Conservation (phyloP, 305 asterid genomes). For the Caryopteris hybrid region DNA sequence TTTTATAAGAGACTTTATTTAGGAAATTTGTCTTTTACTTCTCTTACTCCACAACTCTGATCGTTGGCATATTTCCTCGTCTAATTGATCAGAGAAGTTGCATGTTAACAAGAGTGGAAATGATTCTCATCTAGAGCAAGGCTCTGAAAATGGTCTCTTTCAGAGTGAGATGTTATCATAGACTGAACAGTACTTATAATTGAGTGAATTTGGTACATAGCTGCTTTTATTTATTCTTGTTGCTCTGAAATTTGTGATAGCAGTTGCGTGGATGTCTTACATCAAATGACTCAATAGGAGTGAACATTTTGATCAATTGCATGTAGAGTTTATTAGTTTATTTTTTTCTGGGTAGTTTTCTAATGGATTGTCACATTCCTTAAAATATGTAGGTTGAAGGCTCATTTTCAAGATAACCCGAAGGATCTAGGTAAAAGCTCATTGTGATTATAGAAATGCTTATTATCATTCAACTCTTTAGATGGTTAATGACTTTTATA, state of each 20-base stretch:
- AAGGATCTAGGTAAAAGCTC: slow-evolving; percentile 69
- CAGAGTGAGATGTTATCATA: not conserved
- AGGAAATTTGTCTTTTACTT: too few species aligned
- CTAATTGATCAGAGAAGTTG: not conserved
- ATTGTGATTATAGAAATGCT: not conserved
- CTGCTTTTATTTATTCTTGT: not conserved
- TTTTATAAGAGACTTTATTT: not conserved
- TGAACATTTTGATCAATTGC: not conserved
- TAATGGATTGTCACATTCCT: slow-evolving; percentile 5
- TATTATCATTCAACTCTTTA: not conserved
- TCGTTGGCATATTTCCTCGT: not conserved
- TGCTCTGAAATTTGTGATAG: not conserved
- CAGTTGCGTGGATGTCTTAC: not conserved
- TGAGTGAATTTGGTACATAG: not conserved
- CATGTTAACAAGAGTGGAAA: not conserved
- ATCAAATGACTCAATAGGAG: not conserved
- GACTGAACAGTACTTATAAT: too few species aligned
- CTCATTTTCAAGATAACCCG: slow-evolving; percentile 93
- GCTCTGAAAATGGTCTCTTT: not conserved
- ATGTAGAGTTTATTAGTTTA: not conserved
- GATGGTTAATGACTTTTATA: not conserved
- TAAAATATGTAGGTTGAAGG: slow-evolving; percentile 61
- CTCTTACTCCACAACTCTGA: too few species aligned
- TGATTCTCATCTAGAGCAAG: not conserved
- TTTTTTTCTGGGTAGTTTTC: not conserved